Evolutionary conservation across 2,329 filamentous ascomycete genomes (phyloP), one percentile per base, ranked within the genome.

Genomic region (Trichoderma sp.): DNA sequence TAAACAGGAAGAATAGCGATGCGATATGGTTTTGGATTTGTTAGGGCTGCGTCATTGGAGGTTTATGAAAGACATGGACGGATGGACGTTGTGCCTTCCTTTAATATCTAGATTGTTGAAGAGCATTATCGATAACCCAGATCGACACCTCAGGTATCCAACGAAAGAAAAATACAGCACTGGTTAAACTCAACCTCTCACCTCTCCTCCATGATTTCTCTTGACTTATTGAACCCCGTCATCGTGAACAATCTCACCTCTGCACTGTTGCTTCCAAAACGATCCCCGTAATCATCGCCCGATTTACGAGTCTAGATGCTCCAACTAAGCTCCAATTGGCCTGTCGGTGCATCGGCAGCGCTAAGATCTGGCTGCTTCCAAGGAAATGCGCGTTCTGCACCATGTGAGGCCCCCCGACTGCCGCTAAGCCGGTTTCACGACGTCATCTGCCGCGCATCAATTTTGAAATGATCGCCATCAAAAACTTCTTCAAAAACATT

Each of bases 341-440:
- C 20, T n/a, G 0, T 43, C 65, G 53, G 53, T 32, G 26, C 66
- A 30, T 69, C 66, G 57, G 57, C 66, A 47, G 47, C 66, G 39
- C 66, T 58, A 53, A 61, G 57, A 69, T 69, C 66, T 32, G 6
- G 26, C 36, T 4, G 26, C n/a, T 66, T 55, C 23, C 64, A 67
- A 57, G 62, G 43, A 57, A 57, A 67, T 28, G 39, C 28, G 36
- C 34, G 26, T 3, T 39, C 20, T 20, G 20, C 30, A 17, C 55
- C n/a, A 36, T 34, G 12, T 17, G 39, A 32, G 17, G 26, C 39
- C 5, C 15, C 11, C 17, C 47, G 32, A 28, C 65, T 68, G 66
- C 36, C 66, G 66, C 66, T 69, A 69, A 59, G 15, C 57, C 57
- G 57, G 17, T 47, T 32, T 2, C 36, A 50, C 66, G 66, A 69